Base-by-base conservation (phyloP, 176 grass and related monocot species). In the Ensete glaucum region DNA sequence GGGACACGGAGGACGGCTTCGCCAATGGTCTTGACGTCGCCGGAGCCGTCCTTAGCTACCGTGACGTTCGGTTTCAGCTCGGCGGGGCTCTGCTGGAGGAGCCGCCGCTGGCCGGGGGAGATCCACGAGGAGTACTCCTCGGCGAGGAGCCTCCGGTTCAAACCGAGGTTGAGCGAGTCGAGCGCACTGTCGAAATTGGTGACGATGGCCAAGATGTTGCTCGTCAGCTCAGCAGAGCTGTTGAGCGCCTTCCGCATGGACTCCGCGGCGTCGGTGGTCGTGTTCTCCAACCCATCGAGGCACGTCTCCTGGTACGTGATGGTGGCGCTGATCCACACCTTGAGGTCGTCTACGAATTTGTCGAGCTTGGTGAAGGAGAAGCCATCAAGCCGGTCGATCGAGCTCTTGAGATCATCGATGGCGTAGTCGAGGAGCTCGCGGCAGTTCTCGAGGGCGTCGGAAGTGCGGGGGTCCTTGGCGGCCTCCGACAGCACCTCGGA, bases 351-450 rank as follows among this genome's bases (percentile, higher is more conserved):
- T 1, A 86, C 72, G 53, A 88, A 84, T 72, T 89, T 83, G 0
- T 83, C 60, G 73, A 98, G 82, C 77, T 98, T 83, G 50, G 77
- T 85, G 83, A 93, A 85, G 69, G 90, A 84, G 73, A 98, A 87
- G 0, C 83, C 86, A 12, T 84, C 88, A 14, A 98, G 82, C 82
- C 82, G 59, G 0, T 85, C 56, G 84, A 98, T 88, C 11, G 94
- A 87, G 1, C 72, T 29, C 60, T 52, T 76, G 48, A 98, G 83
- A 50, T 98, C 94, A 7, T 93, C 94, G 20, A 98, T 43, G 52
- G 94, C 90, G 82, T 87, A 98, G 67, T 84, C 83, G 6, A 98
- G 91, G 34, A 98, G 71, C 86, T 91, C 88, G 78, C 80, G 85
- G 88, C 94, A 98, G 83, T 98, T 81, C 12, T 89, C 9, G 0